Conservation (phyloP, 2,329 filamentous ascomycete genomes). For the Pseudocercospora fijiensis region DNA sequence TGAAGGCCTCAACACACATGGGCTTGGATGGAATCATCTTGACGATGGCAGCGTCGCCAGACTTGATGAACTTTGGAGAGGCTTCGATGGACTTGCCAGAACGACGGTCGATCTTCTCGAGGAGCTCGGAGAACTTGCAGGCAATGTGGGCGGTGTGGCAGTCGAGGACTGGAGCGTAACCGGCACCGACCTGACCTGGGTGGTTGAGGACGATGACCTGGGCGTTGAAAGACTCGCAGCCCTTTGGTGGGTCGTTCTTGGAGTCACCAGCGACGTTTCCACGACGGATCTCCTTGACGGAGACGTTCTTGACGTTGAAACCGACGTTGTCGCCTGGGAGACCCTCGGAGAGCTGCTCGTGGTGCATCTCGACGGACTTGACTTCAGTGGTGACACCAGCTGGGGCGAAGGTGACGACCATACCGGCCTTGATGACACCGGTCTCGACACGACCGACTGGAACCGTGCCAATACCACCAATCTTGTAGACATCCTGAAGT, state of each 20-base stretch:
- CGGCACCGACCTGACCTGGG: slow-evolving; percentile 98
- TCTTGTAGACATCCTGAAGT: slow-evolving; percentile 99
- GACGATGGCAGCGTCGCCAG: slow-evolving; percentile 99
- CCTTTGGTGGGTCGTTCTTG: slow-evolving; percentile 97
- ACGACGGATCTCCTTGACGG: slow-evolving; percentile 99
- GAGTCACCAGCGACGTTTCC: slow-evolving; percentile 99
- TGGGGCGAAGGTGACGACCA: slow-evolving; percentile 98
- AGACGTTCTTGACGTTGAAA: slow-evolving; percentile 99
- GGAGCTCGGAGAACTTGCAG: slow-evolving; percentile 99
- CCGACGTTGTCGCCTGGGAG: slow-evolving; percentile 99
- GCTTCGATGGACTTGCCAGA: slow-evolving; percentile 95
- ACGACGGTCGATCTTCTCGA: slow-evolving; percentile 99
- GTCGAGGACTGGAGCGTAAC: slow-evolving; percentile 98
- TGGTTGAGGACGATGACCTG: slow-evolving; percentile 99
- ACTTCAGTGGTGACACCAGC: slow-evolving; percentile 99
- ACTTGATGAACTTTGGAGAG: slow-evolving; percentile 99
- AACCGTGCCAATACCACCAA: slow-evolving; percentile 99
- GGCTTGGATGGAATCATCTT: slow-evolving; percentile 99
- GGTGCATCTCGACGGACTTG: slow-evolving; percentile 99
- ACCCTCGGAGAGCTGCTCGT: slow-evolving; percentile 97
- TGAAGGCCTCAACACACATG: slow-evolving; percentile 99
- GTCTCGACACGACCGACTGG: slow-evolving; percentile 99
- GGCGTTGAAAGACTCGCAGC: slow-evolving; percentile 91
- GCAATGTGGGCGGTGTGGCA: slow-evolving; percentile 99
- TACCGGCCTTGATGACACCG: slow-evolving; percentile 80